These are phyloP conservation scores for Fusarium humuli DNA, from an alignment of 2,329 filamentous ascomycete species.

Conservation along the genomic window DNA sequence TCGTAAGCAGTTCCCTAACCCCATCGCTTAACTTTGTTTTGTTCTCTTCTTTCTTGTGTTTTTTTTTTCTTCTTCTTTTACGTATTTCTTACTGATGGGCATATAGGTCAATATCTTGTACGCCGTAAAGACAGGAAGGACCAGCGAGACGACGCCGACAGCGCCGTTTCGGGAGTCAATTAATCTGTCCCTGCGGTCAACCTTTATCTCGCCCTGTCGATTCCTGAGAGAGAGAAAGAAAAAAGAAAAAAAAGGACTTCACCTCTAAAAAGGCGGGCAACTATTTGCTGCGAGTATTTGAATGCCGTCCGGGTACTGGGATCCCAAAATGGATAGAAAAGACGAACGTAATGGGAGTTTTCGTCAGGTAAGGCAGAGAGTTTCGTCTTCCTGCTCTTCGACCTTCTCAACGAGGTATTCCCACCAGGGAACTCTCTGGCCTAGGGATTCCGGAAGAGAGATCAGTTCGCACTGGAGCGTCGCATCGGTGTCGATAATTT, in stretches of 20 bases:
- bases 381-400: conserved; percentile 49
- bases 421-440: conserved; percentile 54
- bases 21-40: background rate
- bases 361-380: conserved; percentile 54
- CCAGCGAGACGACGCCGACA: conserved; percentile 53
- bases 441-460: conserved; percentile 42
- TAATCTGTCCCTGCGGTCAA: conserved; percentile 19
- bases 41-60: background rate
- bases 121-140: conserved; percentile 48
- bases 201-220: conserved; percentile 24
- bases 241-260: conserved; percentile 34
- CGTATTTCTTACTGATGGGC: conserved; percentile 36
- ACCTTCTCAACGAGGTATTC: conserved; percentile 53
- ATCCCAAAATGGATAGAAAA: conserved; percentile 30
- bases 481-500: conserved; percentile 51
- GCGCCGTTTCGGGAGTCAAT: conserved; percentile 51
- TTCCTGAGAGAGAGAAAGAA: conserved; percentile 4
- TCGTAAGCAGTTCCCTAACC: conserved; percentile 43
- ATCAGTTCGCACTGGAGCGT: conserved; percentile 23
- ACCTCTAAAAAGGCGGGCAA: conserved; percentile 45
- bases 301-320: conserved; percentile 21
- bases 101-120: conserved; percentile 54
- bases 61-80: background rate
- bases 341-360: conserved; percentile 17
- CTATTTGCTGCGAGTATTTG: conserved; percentile 41